Evolutionary conservation across 2,329 filamentous ascomycete species (phyloP), one percentile per base, ranked within the genome.

Genomic region (Penicillium hesseltinei): DNA sequence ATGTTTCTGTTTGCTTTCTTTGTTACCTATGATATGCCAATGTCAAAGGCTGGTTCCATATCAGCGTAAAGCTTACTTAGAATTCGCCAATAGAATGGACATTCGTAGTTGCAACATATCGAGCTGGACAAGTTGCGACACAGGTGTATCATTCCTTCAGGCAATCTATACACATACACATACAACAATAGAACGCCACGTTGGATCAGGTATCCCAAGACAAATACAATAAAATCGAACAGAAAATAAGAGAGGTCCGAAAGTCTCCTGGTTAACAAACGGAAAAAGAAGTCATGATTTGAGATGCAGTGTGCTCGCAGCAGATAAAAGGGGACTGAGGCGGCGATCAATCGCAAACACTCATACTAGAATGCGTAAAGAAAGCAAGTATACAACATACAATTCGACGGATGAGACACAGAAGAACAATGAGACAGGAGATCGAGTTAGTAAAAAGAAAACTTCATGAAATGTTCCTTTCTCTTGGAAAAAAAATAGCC

Each of bases 331-430:
- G 33, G 46, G 40, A 52, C 25, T 8, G 48, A 47, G 23, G 39
- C 43, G 51, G 51, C 33, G 43, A 45, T 56, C 49, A 51, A 47
- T 56, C 47, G 47, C 56, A 59, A 44, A 27, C 60, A 56, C 31
- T 46, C 31, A 43, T 60, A 62, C 59, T 61, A 43, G 49, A 40
- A 53, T 45, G 53, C 48, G 57, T 52, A 38, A 46, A 58, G 36
- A 58, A 27, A 42, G 44, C 35, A 59, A 44, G 44, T 46, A 38
- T 46, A 49, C 57, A 53, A 51, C 40, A 62, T 43, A 62, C 58
- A 59, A 29, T 33, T 57, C 29, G 33, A 42, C 15, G 36, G 57
- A 54, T 17, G 25, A 50, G 47, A 48, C 49, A 21, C 43, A 58
- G 40, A 58, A 53, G 45, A 40, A 63, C 8, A 36, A 36, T 21